Evolutionary conservation across 805 yeast genomes (phyloP).

Genomic region (Ogataea nitratoaversa): DNA sequence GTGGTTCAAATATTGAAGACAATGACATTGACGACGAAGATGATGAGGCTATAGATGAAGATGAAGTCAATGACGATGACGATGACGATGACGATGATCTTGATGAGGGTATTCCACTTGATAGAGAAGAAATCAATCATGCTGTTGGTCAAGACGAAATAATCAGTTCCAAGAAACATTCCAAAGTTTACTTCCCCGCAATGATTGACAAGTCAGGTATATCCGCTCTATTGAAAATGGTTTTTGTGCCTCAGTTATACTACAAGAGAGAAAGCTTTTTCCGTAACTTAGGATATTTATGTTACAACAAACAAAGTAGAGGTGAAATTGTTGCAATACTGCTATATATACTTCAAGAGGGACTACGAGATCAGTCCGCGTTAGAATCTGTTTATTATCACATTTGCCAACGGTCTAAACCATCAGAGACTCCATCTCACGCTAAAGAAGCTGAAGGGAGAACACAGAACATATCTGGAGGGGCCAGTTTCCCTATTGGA

Average conservation of each 20-base stretch:
- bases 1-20: background rate
- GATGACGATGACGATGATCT: conserved; percentile 2
- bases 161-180: conserved; percentile 23
- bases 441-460: background rate
- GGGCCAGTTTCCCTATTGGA: conserved; percentile 46
- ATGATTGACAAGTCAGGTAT: conserved; percentile 73
- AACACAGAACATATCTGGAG: conserved; percentile 5
- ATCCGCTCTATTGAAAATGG: conserved; percentile 62
- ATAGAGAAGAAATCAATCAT: too few species aligned
- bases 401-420: conserved; percentile 45
- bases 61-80: conserved; percentile 15
- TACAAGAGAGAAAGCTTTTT: conserved; percentile 59
- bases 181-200: conserved; percentile 51
- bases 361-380: conserved; percentile 55
- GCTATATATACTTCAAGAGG: conserved; percentile 70
- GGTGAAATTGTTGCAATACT: conserved; percentile 67
- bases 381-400: conserved; percentile 60
- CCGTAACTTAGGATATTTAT: conserved; percentile 60
- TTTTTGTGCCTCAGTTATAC: conserved; percentile 69
- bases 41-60: conserved; percentile 19
- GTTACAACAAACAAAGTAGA: conserved; percentile 75
- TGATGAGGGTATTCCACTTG: background rate
- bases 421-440: conserved; percentile 1
- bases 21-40: conserved; percentile 7
- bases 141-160: conserved; percentile 7